Conservation (phyloP, 208 protist genomes). For the Trypanosoma scelopori region DNA sequence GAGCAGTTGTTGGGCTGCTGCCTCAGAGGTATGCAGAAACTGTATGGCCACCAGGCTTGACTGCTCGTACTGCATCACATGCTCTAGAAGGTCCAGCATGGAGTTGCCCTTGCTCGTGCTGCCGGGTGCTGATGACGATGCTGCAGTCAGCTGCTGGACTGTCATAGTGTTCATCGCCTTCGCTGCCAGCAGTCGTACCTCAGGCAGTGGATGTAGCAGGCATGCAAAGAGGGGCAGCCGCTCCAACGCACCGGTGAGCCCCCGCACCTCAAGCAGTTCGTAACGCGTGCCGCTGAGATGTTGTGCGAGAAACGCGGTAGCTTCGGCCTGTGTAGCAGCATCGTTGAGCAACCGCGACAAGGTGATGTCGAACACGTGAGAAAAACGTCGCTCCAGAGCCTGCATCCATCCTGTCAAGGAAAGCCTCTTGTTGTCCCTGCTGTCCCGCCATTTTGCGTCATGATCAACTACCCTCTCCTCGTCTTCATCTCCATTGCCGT, state of each 20-base stretch:
- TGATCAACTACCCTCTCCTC: slow-evolving; percentile 12
- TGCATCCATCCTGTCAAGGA: slow-evolving; percentile 40
- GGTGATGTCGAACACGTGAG: slow-evolving; percentile 62
- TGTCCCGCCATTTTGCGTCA: neutral
- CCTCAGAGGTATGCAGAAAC: slow-evolving; percentile 23
- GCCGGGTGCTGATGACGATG: slow-evolving; percentile 17
- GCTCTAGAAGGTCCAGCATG: slow-evolving; percentile 51
- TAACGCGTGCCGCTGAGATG: slow-evolving; percentile 78
- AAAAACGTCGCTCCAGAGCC: slow-evolving; percentile 69
- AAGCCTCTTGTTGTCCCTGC: neutral
- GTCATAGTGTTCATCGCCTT: slow-evolving; percentile 50
- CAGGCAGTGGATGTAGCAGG: slow-evolving; percentile 66
- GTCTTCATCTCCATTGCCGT: slow-evolving; percentile 9
- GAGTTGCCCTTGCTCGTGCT: slow-evolving; percentile 28
- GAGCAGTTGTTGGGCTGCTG: slow-evolving; percentile 20
- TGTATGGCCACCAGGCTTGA: slow-evolving; percentile 16
- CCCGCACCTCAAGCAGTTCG: slow-evolving; percentile 56
- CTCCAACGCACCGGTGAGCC: slow-evolving; percentile 25
- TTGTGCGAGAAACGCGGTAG: slow-evolving; percentile 56
- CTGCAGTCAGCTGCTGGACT: slow-evolving; percentile 37
- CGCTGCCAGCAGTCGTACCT: slow-evolving; percentile 61
- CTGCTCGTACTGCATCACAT: slow-evolving; percentile 41
- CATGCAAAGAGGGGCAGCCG: slow-evolving; percentile 81
- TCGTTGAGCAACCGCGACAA: slow-evolving; percentile 58
- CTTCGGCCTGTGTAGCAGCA: slow-evolving; percentile 29